Evolutionary conservation across 495 filamentous ascomycete species (phyloP), one percentile per base, ranked within the genome.

Genomic region (Lasiosphaeria miniovina): DNA sequence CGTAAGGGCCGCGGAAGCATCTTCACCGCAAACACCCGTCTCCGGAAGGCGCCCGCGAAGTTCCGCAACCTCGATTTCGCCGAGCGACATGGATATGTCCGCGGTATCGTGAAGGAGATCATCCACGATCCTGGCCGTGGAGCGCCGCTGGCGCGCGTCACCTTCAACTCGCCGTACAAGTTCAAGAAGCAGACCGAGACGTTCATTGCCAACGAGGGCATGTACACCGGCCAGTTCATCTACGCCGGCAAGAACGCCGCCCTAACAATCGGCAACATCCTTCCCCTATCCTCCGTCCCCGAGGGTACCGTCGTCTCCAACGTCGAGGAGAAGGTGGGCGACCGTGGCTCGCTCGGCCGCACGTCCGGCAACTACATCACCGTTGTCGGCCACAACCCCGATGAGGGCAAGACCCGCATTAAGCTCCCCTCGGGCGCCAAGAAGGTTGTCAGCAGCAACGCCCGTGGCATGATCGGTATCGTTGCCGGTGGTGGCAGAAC

Each of bases 141-240:
- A 80, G 94, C 95, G 78, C 94, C 94, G 68, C 88, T 98, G 71
- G 93, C 94, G 76, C 90, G 90, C 75, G 93, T 98, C 70, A 81
- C 86, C 72, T 98, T 98, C 89, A 93, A 93, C 66, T 88, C 94
- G 76, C 88, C 90, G 65, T 76, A 95, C 86, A 85, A 86, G 78
- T 94, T 87, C 85, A 90, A 90, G 83, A 85, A 90, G 78, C 78
- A 87, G 77, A 91, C 86, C 77, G 93, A 91, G 88, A 95, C 94
- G 63, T 96, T 98, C 86, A 98, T 99, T 75, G 94, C 95, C 77
- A 98, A 97, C 81, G 94, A 99, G 86, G 94, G 94, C 82, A 96
- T 98, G 93, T 99, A 99, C 90, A 96, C 94, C 64, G 94, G 94
- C 68, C 93, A 96, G 82, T 99, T 99, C 85, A 92, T 99, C 88